Evolutionary conservation across 2,329 filamentous ascomycete genomes (phyloP).

Genomic region (Aotearoamyces nothofagi): DNA sequence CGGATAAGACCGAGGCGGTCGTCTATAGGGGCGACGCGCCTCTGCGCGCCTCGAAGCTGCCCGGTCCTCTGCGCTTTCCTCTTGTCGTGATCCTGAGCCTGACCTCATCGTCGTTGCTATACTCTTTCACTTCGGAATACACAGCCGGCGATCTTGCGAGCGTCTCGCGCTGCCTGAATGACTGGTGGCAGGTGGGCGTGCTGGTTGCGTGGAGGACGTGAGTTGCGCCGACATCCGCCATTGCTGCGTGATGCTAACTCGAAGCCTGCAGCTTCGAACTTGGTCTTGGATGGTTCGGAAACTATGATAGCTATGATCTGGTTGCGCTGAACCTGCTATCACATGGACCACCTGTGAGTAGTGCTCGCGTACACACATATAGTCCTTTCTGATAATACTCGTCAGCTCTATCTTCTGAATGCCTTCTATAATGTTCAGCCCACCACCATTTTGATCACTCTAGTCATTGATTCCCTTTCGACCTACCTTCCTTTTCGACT

Average conservation of each 20-base stretch:
- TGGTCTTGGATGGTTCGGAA: constrained; percentile 54
- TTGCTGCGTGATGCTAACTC: constrained; percentile 1
- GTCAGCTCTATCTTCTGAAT: constrained; percentile 54
- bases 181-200: constrained; percentile 42
- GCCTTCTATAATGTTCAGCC: constrained; percentile 60
- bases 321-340: constrained; percentile 52
- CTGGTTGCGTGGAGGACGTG: constrained; percentile 39
- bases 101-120: constrained; percentile 45
- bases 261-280: constrained; percentile 45
- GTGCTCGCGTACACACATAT: not conserved
- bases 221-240: constrained; percentile 19
- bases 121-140: constrained; percentile 43
- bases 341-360: constrained; percentile 53
- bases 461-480: constrained; percentile 53
- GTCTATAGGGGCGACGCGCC: constrained; percentile 7
- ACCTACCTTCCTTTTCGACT: constrained; percentile 61
- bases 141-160: constrained; percentile 50
- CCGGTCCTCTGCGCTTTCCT: constrained; percentile 32
- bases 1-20: too few species aligned
- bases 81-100: constrained; percentile 39
- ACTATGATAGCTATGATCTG: constrained; percentile 60
- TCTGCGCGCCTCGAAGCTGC: constrained; percentile 22
- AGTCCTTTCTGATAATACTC: constrained; percentile 4
- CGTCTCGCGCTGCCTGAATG: constrained; percentile 48
- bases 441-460: constrained; percentile 41